Conservation (phyloP, 306 rosid species). For the Prunus fruticosa region DNA sequence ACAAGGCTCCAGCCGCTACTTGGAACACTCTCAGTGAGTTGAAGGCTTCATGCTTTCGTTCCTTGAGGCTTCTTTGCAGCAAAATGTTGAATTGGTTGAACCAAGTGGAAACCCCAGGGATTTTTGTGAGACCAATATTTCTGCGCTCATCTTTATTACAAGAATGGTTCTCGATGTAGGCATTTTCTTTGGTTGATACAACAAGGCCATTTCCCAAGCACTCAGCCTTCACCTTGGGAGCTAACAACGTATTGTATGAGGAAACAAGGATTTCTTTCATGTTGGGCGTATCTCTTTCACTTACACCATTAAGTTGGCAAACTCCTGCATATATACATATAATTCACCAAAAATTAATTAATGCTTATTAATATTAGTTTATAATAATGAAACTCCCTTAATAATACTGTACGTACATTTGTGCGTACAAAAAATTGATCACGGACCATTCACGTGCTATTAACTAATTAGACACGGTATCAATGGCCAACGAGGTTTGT, state of each 20-base stretch:
- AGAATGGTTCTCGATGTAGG: slow-evolving; percentile 18
- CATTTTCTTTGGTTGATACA: slow-evolving; percentile 25
- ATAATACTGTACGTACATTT: too few species aligned
- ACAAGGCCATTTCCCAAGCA: slow-evolving; percentile 35
- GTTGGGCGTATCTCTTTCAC: slow-evolving; percentile 59
- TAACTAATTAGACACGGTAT: too few species aligned
- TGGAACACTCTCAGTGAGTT: slow-evolving; percentile 69
- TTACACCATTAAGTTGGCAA: slow-evolving; percentile 47
- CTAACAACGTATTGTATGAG: slow-evolving; percentile 68
- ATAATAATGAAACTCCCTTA: too few species aligned
- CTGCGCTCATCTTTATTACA: slow-evolving; percentile 18
- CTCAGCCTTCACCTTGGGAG: slow-evolving; percentile 62
- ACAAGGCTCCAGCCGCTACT: slow-evolving; percentile 61
- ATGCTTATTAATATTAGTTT: too few species aligned
- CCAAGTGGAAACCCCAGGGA: slow-evolving; percentile 40
- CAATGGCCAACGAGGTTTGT: too few species aligned
- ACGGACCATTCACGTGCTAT: too few species aligned
- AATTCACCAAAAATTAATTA: background rate
- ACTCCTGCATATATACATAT: slow-evolving; percentile 53
- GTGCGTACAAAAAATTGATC: too few species aligned
- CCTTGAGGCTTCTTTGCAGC: slow-evolving; percentile 84
- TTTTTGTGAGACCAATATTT: slow-evolving; percentile 12
- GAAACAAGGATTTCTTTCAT: slow-evolving; percentile 62
- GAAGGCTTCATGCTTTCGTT: slow-evolving; percentile 80
- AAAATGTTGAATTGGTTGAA: slow-evolving; percentile 62